Percentiles rank a stretch among this genome's conserved stretches.
These are phyloP conservation scores for Iris macrosiphon DNA, from an alignment of 106 monocot genomes.

Conservation along the genomic window DNA sequence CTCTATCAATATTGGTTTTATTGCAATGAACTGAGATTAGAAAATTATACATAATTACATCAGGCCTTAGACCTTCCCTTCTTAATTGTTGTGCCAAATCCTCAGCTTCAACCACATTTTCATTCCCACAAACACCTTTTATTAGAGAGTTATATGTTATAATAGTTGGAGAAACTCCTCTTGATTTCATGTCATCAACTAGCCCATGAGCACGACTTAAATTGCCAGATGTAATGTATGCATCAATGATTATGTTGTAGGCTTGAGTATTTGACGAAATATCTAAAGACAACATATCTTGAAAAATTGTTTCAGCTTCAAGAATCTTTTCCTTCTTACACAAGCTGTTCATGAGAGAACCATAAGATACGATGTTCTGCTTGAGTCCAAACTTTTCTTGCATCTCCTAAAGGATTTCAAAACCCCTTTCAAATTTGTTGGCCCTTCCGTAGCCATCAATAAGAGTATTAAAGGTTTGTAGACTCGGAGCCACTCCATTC, in stretches of 20 bases:
- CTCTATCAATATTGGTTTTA: conserved; percentile 19
- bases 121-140: conserved; percentile 36
- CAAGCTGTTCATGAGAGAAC: conserved; percentile 16
- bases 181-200: conserved; percentile 15
- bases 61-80: conserved; percentile 42
- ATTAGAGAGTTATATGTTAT: conserved; percentile 60
- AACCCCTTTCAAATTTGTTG: conserved; percentile 8
- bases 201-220: neutral
- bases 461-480: conserved; percentile 54
- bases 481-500: conserved; percentile 30
- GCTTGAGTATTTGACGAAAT: conserved; percentile 20
- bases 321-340: conserved; percentile 11
- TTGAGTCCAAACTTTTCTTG: conserved; percentile 11
- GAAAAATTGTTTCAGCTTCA: conserved; percentile 19
- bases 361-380: conserved; percentile 17
- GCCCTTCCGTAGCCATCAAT: conserved; percentile 40
- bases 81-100: conserved; percentile 15
- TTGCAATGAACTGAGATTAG: conserved; percentile 52
- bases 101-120: conserved; percentile 37
- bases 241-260: conserved; percentile 39
- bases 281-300: conserved; percentile 2
- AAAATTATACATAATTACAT: conserved; percentile 58
- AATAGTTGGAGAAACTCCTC: too few relatives aligned
- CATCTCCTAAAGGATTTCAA: conserved; percentile 18
- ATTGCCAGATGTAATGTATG: conserved; percentile 7